Conservation (phyloP, 2,329 filamentous ascomycete species). For the Penicillium corylophilum region DNA sequence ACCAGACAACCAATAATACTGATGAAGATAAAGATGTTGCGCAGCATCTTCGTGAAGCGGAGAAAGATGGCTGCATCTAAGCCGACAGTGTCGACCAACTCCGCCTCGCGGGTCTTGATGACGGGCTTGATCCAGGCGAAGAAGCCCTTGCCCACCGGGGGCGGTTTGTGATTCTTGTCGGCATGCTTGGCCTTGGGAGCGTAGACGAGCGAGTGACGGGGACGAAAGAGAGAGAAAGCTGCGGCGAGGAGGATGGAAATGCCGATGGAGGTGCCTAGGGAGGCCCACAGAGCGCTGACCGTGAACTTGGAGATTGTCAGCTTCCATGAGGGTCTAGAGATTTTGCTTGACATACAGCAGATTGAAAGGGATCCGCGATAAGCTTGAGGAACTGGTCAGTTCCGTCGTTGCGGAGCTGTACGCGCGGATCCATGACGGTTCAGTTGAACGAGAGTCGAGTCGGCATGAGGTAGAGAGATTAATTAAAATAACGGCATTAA, state of each 20-base stretch:
- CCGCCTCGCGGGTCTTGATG: slow-evolving; percentile 71
- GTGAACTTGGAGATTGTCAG: slow-evolving; percentile 47
- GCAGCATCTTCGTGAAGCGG: slow-evolving; percentile 83
- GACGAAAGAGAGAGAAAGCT: slow-evolving; percentile 83
- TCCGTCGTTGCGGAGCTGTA: slow-evolving; percentile 27
- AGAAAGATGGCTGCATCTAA: slow-evolving; percentile 91
- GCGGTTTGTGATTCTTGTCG: slow-evolving; percentile 85
- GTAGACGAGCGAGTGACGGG: slow-evolving; percentile 89
- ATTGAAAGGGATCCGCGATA: slow-evolving; percentile 47
- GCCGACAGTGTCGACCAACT: slow-evolving; percentile 77
- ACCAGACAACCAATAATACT: slow-evolving; percentile 71
- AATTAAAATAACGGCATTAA: neutral
- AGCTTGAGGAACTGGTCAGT: slow-evolving; percentile 44
- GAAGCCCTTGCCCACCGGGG: slow-evolving; percentile 78
- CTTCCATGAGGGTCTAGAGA: neutral
- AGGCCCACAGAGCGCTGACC: slow-evolving; percentile 69
- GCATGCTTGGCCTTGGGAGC: slow-evolving; percentile 91
- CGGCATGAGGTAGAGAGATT: slow-evolving; percentile 13
- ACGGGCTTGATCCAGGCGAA: slow-evolving; percentile 85
- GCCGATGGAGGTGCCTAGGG: slow-evolving; percentile 75
- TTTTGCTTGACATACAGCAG: slow-evolving; percentile 34
- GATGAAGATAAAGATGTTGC: slow-evolving; percentile 79
- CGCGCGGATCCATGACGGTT: slow-evolving; percentile 27
- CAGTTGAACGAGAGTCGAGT: slow-evolving; percentile 15
- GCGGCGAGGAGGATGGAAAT: slow-evolving; percentile 72